Percentiles rank a stretch among this genome's conserved stretches.
Evolutionary conservation across 768 basidiomycete genomes (phyloP).

Genomic region (Serendipita sp.): DNA sequence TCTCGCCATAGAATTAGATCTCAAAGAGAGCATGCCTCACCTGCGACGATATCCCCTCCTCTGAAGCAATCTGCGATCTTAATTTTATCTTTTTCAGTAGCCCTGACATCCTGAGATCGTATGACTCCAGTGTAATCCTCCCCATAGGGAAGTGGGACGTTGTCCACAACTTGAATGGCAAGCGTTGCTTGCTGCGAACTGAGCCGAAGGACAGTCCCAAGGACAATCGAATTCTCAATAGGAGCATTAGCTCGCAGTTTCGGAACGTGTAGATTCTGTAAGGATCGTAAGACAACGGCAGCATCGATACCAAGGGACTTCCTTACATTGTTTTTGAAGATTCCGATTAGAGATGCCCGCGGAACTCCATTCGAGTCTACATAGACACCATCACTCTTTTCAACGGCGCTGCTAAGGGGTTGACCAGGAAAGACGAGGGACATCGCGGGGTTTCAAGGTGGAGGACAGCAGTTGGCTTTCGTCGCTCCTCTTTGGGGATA

Average conservation of each 20-base stretch:
- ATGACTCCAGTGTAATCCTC: constrained; percentile 86
- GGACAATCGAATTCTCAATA: constrained; percentile 52
- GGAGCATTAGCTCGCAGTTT: constrained; percentile 60
- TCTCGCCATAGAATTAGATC: neutral
- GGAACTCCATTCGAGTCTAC: neutral
- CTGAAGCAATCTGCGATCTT: constrained; percentile 85
- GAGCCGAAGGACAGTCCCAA: constrained; percentile 68
- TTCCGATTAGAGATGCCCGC: neutral
- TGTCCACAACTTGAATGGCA: constrained; percentile 76
- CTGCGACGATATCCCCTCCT: constrained; percentile 79
- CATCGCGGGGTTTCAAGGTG: neutral
- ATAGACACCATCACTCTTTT: neutral
- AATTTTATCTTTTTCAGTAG: constrained; percentile 78
- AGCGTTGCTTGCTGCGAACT: constrained; percentile 71
- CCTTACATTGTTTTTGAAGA: neutral
- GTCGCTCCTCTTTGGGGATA: neutral
- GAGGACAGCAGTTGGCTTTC: neutral
- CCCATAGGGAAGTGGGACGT: constrained; percentile 58
- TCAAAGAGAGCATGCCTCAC: constrained; percentile 44
- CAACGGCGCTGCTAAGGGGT: neutral
- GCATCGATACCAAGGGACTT: too few relatives aligned
- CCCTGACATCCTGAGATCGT: constrained; percentile 71
- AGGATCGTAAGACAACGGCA: neutral
- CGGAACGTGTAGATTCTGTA: constrained; percentile 43
- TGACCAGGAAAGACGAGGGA: neutral